Conservation (phyloP, 805 yeast species). For the Yarrowia osloensis region DNA sequence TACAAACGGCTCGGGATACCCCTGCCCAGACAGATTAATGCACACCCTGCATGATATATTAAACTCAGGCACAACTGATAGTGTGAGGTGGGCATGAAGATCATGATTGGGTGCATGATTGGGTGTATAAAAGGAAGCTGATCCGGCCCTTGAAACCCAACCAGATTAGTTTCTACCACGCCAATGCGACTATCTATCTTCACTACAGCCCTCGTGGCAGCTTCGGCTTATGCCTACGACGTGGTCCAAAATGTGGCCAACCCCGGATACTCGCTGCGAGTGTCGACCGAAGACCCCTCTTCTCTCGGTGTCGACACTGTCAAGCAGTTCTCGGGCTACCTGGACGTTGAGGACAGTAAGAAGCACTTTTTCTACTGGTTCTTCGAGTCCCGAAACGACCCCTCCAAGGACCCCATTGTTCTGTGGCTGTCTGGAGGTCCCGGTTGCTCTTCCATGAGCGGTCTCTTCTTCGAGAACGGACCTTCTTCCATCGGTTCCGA, state of each 20-base stretch:
- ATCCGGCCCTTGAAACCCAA: background rate
- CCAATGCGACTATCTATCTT: background rate
- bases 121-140: background rate
- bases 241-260: conserved; percentile 6
- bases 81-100: background rate
- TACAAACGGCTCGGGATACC: background rate
- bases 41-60: conserved; percentile 20
- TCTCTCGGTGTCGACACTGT: conserved; percentile 68
- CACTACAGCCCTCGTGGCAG: background rate
- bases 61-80: conserved; percentile 14
- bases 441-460: conserved; percentile 79
- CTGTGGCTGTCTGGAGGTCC: conserved; percentile 89
- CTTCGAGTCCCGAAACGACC: conserved; percentile 81
- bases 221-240: conserved; percentile 1
- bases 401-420: conserved; percentile 72
- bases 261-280: conserved; percentile 2
- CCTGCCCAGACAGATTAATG: background rate
- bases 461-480: conserved; percentile 77
- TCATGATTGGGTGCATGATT: background rate
- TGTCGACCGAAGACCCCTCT: conserved; percentile 7
- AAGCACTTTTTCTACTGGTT: conserved; percentile 79
- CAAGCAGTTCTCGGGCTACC: conserved; percentile 76
- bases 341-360: conserved; percentile 68
- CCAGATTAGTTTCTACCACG: background rate
- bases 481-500: conserved; percentile 62